phyloP scores from a whole-genome alignment of 164 flowering plant genomes.

The Dillenia turbinata region DNA sequence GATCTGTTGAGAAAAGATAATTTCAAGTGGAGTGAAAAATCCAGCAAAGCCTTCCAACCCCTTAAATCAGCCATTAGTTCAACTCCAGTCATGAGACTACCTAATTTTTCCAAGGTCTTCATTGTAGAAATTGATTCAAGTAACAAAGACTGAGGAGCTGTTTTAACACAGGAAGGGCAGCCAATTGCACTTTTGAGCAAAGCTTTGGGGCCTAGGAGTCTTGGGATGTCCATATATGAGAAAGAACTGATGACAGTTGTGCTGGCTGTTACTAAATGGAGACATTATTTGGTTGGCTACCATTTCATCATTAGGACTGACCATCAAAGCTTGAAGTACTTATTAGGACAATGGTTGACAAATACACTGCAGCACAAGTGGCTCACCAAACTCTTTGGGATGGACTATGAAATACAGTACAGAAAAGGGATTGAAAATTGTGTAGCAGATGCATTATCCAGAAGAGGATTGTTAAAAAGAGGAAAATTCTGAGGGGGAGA shows the following conservation, averaged over 20 bases:
- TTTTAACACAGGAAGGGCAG: background rate
- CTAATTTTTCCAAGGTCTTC: background rate
- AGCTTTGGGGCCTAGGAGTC: background rate
- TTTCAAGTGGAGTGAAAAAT: background rate
- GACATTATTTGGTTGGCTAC: background rate
- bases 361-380: background rate
- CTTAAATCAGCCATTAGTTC: background rate
- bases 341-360: background rate
- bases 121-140: slow-evolving; percentile 3
- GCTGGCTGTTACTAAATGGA: background rate
- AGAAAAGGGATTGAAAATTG: background rate
- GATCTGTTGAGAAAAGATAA: background rate
- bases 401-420: slow-evolving; percentile 1
- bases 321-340: background rate
- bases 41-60: background rate
- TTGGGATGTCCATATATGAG: slow-evolving; percentile 4
- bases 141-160: background rate
- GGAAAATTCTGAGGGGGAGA: too few species aligned
- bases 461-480: too few species aligned
- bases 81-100: background rate
- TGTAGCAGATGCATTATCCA: slow-evolving; percentile 9
- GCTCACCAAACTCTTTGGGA: slow-evolving; percentile 4
- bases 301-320: slow-evolving; percentile 7
- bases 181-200: slow-evolving; percentile 7
- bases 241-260: slow-evolving; percentile 3